A percentile compares a stretch with the other conserved stretches of the same genome.
Evolutionary conservation across 768 basidiomycete genomes (phyloP).

Genomic region (Pisolithus marmoratus): DNA sequence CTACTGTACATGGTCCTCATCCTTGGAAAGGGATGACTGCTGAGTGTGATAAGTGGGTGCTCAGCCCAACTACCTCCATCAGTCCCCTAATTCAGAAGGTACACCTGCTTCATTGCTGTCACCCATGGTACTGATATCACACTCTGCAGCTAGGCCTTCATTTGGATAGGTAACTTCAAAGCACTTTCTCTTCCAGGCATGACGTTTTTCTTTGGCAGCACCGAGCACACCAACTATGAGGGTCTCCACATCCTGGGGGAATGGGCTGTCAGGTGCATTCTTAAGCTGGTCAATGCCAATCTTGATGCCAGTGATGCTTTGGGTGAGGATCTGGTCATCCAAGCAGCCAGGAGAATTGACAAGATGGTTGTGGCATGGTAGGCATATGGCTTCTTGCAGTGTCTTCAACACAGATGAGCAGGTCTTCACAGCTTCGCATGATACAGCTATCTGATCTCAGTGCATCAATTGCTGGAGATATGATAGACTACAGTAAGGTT

Average conservation of each 20-base stretch:
- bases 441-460: no score
- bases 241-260: slow-evolving; percentile 68
- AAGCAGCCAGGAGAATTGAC: slow-evolving; percentile 80
- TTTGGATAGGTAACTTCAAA: slow-evolving; percentile 90
- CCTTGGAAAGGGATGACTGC: no score
- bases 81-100: no score
- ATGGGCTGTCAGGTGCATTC: slow-evolving; percentile 63
- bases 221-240: slow-evolving; percentile 70
- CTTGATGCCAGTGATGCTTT: slow-evolving; percentile 48
- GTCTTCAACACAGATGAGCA: slow-evolving; percentile 98
- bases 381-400: slow-evolving; percentile 90
- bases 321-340: slow-evolving; percentile 68
- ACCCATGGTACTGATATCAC: slow-evolving; percentile 30
- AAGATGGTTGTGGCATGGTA: slow-evolving; percentile 96
- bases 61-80: no score
- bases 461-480: slow-evolving; percentile 68
- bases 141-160: slow-evolving; percentile 60
- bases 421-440: slow-evolving; percentile 11
- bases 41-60: no score
- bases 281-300: slow-evolving; percentile 40
- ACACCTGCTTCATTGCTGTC: background rate
- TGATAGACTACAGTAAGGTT: slow-evolving; percentile 67
- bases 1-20: no score
- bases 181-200: slow-evolving; percentile 66
- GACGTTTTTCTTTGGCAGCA: slow-evolving; percentile 63